phyloP scores from a whole-genome alignment of 1,139 yeast genomes.

The Hansenula lynferdii region DNA sequence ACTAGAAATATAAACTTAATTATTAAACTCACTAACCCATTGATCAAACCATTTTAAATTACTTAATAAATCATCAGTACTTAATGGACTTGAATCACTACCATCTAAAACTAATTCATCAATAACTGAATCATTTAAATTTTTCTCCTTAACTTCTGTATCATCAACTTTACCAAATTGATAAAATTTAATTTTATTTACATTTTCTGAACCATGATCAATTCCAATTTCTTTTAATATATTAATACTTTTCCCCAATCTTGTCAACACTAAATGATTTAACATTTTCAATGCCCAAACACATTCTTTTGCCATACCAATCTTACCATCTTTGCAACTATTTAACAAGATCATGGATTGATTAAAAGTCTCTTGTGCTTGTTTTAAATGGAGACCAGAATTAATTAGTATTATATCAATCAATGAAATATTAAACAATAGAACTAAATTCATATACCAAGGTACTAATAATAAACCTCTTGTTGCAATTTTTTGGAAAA shows the following conservation, averaged over 20 bases:
- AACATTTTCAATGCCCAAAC: slow-evolving; percentile 59
- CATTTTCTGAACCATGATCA: slow-evolving; percentile 54
- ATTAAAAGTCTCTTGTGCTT: slow-evolving; percentile 20
- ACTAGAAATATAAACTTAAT: too few relatives aligned
- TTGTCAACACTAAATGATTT: slow-evolving; percentile 45
- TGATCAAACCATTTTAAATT: slow-evolving; percentile 57
- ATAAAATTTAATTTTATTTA: slow-evolving; percentile 44
- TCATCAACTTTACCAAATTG: slow-evolving; percentile 37
- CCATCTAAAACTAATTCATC: too few relatives aligned
- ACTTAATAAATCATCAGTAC: slow-evolving; percentile 31
- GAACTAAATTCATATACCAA: slow-evolving; percentile 49
- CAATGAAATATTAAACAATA: slow-evolving; percentile 44
- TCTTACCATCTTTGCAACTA: slow-evolving; percentile 10
- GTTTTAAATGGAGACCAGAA: slow-evolving; percentile 27
- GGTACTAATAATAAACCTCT: slow-evolving; percentile 38
- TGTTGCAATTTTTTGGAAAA: slow-evolving; percentile 31
- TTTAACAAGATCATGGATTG: slow-evolving; percentile 24
- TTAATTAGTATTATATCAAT: slow-evolving; percentile 41
- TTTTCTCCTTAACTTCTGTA: too few relatives aligned
- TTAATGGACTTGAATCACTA: slow-evolving; percentile 21
- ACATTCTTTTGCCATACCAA: slow-evolving; percentile 56
- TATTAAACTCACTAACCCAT: slow-evolving; percentile 15
- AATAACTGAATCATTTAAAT: too few relatives aligned
- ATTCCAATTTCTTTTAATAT: slow-evolving; percentile 39
- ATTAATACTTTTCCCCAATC: slow-evolving; percentile 38